phyloP scores from a whole-genome alignment of 2,329 filamentous ascomycete species.

The Domatiomyces globalis region DNA sequence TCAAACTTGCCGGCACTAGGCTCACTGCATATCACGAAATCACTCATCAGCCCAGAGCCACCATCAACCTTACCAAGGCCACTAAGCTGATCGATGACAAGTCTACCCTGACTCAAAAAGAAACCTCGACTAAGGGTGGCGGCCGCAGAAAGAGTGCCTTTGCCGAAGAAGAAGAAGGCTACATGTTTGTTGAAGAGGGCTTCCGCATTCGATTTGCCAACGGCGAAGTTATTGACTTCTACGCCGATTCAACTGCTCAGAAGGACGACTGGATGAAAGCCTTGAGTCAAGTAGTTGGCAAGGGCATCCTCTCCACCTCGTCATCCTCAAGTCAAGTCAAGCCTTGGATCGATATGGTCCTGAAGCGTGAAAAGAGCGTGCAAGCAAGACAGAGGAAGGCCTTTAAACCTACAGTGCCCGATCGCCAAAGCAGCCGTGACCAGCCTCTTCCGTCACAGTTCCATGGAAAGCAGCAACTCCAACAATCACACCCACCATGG shows the following conservation, averaged over 20 bases:
- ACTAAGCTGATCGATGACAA: conserved; percentile 89
- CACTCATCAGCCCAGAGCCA: conserved; percentile 85
- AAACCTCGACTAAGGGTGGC: conserved; percentile 61
- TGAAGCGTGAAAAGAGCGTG: conserved; percentile 32
- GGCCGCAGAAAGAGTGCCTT: conserved; percentile 85
- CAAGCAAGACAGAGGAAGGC: conserved; percentile 20
- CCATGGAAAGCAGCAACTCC: no score
- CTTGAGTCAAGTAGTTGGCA: conserved; percentile 56
- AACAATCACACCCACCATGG: neutral
- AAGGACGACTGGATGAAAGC: conserved; percentile 95
- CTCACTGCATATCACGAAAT: conserved; percentile 93
- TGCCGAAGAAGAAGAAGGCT: conserved; percentile 94
- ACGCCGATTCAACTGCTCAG: conserved; percentile 72
- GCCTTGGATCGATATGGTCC: conserved; percentile 49
- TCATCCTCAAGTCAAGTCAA: conserved; percentile 31
- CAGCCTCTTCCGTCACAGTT: no score
- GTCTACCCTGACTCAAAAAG: conserved; percentile 65
- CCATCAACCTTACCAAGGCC: conserved; percentile 90
- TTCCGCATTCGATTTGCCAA: conserved; percentile 98
- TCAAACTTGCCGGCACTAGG: conserved; percentile 81
- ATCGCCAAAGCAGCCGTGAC: neutral
- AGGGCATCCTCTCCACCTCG: conserved; percentile 22
- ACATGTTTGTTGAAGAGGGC: conserved; percentile 98
- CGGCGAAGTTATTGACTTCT: conserved; percentile 96
- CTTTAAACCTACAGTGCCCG: conserved; percentile 2